Conservation (phyloP, 108 stramenopile species). For the Aurantiochytrium sp. region DNA sequence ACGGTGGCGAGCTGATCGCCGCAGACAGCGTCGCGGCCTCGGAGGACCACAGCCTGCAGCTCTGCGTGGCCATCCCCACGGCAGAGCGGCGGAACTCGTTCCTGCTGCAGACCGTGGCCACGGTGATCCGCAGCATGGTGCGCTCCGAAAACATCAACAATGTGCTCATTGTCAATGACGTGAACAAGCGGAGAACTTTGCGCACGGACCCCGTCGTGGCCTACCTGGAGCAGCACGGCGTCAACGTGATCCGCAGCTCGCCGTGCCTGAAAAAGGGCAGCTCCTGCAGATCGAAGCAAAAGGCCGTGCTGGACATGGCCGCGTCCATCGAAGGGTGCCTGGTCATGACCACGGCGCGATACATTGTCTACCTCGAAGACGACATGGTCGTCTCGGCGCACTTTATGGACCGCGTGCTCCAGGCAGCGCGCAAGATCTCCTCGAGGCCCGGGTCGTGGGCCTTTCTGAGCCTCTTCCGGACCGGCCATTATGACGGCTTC, state of each 20-base stretch:
- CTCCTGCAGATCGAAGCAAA: not conserved
- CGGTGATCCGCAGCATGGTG: not conserved
- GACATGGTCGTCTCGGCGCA: not conserved
- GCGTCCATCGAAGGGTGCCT: not conserved
- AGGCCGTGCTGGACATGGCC: not conserved
- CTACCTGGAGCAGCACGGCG: not conserved
- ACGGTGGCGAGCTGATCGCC: not conserved
- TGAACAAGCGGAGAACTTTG: not conserved
- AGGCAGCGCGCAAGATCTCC: not conserved
- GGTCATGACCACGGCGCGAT: not conserved
- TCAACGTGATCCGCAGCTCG: not conserved
- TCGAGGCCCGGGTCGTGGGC: not conserved
- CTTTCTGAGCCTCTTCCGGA: not conserved
- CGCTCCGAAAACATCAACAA: not conserved
- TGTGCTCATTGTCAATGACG: not conserved
- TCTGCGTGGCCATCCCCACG: not conserved
- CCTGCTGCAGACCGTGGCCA: not conserved
- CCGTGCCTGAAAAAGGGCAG: not conserved
- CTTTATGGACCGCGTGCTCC: not conserved
- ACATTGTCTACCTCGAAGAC: not conserved
- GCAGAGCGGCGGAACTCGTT: not conserved
- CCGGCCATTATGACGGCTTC: not conserved
- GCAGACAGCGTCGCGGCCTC: not conserved
- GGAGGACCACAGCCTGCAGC: not conserved
- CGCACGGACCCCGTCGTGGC: not conserved